Evolutionary conservation across 2,329 filamentous ascomycete species (phyloP), one percentile per base, ranked within the genome.

Genomic region (Aspergillus tanneri): DNA sequence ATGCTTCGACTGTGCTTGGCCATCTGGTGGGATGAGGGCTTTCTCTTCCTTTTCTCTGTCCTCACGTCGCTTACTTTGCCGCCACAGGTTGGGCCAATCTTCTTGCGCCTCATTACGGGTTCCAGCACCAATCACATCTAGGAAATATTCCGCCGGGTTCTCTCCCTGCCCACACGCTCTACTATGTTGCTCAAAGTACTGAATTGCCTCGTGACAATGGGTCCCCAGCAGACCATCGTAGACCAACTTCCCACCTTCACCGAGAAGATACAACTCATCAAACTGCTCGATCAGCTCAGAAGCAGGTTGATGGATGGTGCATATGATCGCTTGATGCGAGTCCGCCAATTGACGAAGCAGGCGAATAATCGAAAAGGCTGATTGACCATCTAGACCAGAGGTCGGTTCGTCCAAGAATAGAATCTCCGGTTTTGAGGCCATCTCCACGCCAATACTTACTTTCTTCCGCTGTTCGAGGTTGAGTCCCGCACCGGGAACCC

Each of bases 371-470:
- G 79, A 77, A 53, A 75, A 81, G 0, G 79, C 78, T 0, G 79
- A 74, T 28, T 75, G 72, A 0, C 76, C 77, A 54, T 82, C 79
- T 3, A 82, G 75, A 4, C 79, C 79, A 2, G 77, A 81, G 2
- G 72, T 74, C 1, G 72, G 72, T 55, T 85, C 82, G 43, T 85
- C 81, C 12, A 85, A 67, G 60, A 85, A 85, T 60, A 84, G 77
- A 16, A 84, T 69, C 16, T 79, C 78, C 3, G 61, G 61, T 30
- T 60, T 63, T 5, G 61, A 54, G 4, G 57, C 61, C 21, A 64
- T 46, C 35, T 64, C 61, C 10, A 64, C 58, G 8, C 60, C 59
- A 10, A 62, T 61, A 7, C 52, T 59, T 16, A 62, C 46, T 14
- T 57, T 45, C 43, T 68, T 68, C 8, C 65, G 58, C 44, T 67